Percentiles rank a stretch among this genome's conserved stretches.
Evolutionary conservation across 1,284 basidiomycete genomes (phyloP).

Genomic region (Hypsizygus ulmarius): DNA sequence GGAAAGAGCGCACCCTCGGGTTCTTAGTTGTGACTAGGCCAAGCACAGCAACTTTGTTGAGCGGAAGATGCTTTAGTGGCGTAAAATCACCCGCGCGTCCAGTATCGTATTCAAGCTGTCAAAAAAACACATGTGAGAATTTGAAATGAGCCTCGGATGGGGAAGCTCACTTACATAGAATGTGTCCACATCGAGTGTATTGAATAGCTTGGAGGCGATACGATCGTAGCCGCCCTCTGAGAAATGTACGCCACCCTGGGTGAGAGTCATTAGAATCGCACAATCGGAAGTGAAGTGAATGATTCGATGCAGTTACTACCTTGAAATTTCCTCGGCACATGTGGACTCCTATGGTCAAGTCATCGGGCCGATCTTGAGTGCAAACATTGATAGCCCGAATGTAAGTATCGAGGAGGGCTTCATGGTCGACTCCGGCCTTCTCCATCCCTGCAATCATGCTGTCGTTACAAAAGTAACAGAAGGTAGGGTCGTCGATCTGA

Average conservation of each 20-base stretch:
- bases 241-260: conserved; percentile 61
- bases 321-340: conserved; percentile 81
- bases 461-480: conserved; percentile 66
- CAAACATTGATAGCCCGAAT: conserved; percentile 70
- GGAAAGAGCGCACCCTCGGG: conserved; percentile 39
- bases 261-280: not conserved
- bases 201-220: conserved; percentile 75
- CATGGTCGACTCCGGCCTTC: conserved; percentile 56
- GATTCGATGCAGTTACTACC: conserved; percentile 26
- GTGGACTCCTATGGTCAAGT: conserved; percentile 71
- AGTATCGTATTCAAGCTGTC: conserved; percentile 76
- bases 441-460: conserved; percentile 63
- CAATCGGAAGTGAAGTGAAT: not conserved
- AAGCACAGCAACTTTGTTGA: conserved; percentile 66
- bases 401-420: conserved; percentile 65
- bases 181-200: conserved; percentile 68
- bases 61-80: conserved; percentile 64
- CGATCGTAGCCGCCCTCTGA: conserved; percentile 72
- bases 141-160: not conserved
- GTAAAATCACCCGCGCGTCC: conserved; percentile 69
- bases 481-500: conserved; percentile 74
- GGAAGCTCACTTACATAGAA: conserved; percentile 52
- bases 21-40: conserved; percentile 77
- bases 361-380: conserved; percentile 53
- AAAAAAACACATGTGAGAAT: conserved; percentile 2